Evolutionary conservation across 768 basidiomycete genomes (phyloP), one percentile per base, ranked within the genome.

Genomic region (Rhizopogon roseolus): DNA sequence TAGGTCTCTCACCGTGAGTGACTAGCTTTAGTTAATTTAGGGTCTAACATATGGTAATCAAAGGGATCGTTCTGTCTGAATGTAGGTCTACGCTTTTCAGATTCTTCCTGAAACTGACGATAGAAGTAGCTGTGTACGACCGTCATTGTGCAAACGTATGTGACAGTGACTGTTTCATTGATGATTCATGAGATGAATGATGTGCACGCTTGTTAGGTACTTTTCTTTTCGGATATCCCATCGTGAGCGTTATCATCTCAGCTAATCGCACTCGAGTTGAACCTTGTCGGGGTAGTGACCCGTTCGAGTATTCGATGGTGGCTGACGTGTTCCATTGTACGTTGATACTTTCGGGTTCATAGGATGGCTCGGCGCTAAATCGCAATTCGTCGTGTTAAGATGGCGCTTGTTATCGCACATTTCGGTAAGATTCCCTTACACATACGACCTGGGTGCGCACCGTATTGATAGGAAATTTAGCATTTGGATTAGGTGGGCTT

Each of bases 131-230:
- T 79, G 36, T 16, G 69, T 37, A 71, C 76, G 41, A 74, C 74
- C 17, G 73, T 77, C 41, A 58, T 73, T 34, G 72, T 73, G 6
- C 76, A 79, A 65, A 65, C 64, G 75, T 78, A 41, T 29, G 72
- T 62, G 34, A 36, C n/a, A 2, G 7, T 43, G 22, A 22, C 28
- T 7, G n/a, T 38, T 9, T 10, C 29, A 32, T 32, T 32, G 7
- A 2, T n/a, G 34, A 10, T 55, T 29, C 6, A 19, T 9, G 32
- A 32, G 13, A 6, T 19, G 38, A 3, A 29, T 58, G n/a, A 41
- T 17, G 16, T 32, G 10, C 22, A 14, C 42, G 8, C 2, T 42
- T 50, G 28, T 8, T 17, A 57, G 56, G 8, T 54, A 38, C 41
- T 57, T 57, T 39, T 34, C 56, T 27, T 32, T 50, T 16, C 56